A percentile compares a stretch with the other conserved stretches of the same genome.
Evolutionary conservation across 345 rosid genomes (phyloP).

Genomic region (Camelina laxa): DNA sequence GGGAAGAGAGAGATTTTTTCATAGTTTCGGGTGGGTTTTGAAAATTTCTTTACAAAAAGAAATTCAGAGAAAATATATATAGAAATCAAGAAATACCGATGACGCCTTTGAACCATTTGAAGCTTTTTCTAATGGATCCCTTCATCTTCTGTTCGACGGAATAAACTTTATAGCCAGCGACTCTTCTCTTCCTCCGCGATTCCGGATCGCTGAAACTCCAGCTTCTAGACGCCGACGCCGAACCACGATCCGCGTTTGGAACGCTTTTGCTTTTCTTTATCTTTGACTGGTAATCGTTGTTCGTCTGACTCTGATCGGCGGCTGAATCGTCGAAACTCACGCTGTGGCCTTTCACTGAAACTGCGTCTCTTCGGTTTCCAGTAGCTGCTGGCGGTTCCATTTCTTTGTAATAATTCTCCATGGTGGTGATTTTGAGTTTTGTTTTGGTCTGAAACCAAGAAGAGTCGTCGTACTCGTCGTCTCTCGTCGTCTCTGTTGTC

Average conservation of each 20-base stretch:
- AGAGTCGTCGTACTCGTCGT: conserved; percentile 14
- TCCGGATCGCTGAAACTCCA: conserved; percentile 91
- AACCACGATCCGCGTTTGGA: conserved; percentile 40
- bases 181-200: conserved; percentile 89
- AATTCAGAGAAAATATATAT: not conserved
- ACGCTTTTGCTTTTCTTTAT: conserved; percentile 43
- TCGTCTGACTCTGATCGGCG: conserved; percentile 33
- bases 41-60: no score
- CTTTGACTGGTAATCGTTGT: conserved; percentile 33
- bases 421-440: conserved; percentile 25
- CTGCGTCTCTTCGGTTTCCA: conserved; percentile 24
- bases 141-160: conserved; percentile 89
- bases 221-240: conserved; percentile 36
- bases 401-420: conserved; percentile 37
- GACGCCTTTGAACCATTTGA: conserved; percentile 80
- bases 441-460: conserved; percentile 18
- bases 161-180: conserved; percentile 81
- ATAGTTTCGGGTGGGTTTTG: not conserved
- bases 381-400: conserved; percentile 24
- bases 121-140: conserved; percentile 82
- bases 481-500: conserved; percentile 33
- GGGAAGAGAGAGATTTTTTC: conserved; percentile 17
- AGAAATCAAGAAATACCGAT: conserved; percentile 37
- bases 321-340: conserved; percentile 28
- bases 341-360: conserved; percentile 29